phyloP scores from a whole-genome alignment of 179 eudicot genomes.

The Beta macrorhiza region DNA sequence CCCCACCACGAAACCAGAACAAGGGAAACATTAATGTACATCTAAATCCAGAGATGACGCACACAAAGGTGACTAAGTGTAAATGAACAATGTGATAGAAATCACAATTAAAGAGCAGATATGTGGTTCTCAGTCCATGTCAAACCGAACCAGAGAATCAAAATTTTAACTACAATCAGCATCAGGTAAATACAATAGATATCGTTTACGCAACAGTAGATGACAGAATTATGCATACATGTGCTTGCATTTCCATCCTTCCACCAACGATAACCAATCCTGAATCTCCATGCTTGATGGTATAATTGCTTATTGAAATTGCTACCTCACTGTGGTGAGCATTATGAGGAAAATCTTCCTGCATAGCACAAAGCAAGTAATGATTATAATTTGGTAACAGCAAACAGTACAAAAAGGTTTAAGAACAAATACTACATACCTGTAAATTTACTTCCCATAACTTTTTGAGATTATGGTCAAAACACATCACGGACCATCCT shows the following conservation, averaged over 20 bases:
- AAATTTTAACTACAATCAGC: background rate
- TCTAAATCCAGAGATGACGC: background rate
- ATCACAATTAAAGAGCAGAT: background rate
- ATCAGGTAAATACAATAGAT: no score
- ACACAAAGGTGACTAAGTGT: background rate
- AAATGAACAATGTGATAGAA: background rate
- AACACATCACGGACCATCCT: slow-evolving; percentile 99
- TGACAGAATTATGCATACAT: slow-evolving; percentile 52
- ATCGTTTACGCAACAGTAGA: background rate
- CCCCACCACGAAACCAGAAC: no score
- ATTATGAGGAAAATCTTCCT: slow-evolving; percentile 98
- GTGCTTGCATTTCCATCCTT: slow-evolving; percentile 95
- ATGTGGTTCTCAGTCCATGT: background rate
- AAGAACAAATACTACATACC: slow-evolving; percentile 39
- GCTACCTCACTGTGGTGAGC: slow-evolving; percentile 96
- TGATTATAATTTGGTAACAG: slow-evolving; percentile 11
- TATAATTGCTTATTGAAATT: slow-evolving; percentile 87
- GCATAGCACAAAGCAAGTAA: slow-evolving; percentile 17
- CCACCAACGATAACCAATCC: slow-evolving; percentile 94
- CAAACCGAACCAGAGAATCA: background rate
- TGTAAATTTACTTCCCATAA: slow-evolving; percentile 91
- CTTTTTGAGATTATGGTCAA: slow-evolving; percentile 94
- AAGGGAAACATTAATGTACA: no score
- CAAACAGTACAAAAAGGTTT: slow-evolving; percentile 4
- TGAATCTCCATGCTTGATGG: slow-evolving; percentile 95